Evolutionary conservation across 1,139 yeast genomes (phyloP).

Genomic region (Saccharomycopsis crataegensis): DNA sequence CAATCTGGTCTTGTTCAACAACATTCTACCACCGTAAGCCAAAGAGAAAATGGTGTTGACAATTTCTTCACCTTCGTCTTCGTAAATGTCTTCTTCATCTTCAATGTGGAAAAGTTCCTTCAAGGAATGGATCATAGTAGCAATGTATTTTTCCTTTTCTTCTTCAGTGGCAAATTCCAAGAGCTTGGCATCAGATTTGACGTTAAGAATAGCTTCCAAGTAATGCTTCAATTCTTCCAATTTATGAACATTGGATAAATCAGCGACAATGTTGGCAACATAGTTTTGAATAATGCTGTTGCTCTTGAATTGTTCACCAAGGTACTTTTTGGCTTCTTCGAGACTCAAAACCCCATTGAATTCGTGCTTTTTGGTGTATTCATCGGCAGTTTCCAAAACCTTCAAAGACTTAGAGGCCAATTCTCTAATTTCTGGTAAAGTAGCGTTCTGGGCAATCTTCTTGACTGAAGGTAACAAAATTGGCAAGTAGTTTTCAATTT

Average conservation of each 20-base stretch:
- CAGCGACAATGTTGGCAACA: constrained; percentile 47
- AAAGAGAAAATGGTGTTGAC: constrained; percentile 92
- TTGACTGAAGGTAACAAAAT: constrained; percentile 81
- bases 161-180: constrained; percentile 30
- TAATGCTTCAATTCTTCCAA: constrained; percentile 66
- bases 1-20: constrained; percentile 82
- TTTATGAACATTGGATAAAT: constrained; percentile 85
- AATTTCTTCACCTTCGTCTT: constrained; percentile 74
- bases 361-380: constrained; percentile 50
- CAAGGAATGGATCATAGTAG: constrained; percentile 43
- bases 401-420: constrained; percentile 78
- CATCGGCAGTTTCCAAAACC: constrained; percentile 78
- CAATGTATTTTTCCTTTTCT: constrained; percentile 37
- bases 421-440: constrained; percentile 94
- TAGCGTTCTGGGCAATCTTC: constrained; percentile 82
- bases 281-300: constrained; percentile 31
- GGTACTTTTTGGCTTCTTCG: constrained; percentile 44
- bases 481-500: constrained; percentile 84
- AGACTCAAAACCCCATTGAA: constrained; percentile 63
- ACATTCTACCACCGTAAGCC: constrained; percentile 97
- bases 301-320: constrained; percentile 27
- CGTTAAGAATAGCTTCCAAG: constrained; percentile 38
- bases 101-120: constrained; percentile 61
- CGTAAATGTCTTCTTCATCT: constrained; percentile 46
- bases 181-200: background rate